These are phyloP conservation scores for Carex arenaria DNA, from an alignment of 202 grass and related monocot genomes.

Conservation along the genomic window DNA sequence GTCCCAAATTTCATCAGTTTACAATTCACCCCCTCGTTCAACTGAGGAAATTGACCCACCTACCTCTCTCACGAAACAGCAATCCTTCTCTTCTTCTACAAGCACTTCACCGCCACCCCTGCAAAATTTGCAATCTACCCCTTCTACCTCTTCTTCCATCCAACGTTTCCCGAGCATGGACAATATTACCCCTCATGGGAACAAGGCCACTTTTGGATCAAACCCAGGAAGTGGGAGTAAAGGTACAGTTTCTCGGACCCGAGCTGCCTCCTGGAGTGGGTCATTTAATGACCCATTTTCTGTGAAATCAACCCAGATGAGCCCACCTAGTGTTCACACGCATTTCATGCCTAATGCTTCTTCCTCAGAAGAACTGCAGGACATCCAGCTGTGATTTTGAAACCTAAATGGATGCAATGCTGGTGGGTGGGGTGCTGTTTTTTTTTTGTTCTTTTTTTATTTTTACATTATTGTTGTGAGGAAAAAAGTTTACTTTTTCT, in stretches of 20 bases:
- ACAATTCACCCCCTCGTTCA: slow-evolving; percentile 16
- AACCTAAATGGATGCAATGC: background rate
- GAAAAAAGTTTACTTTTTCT: slow-evolving; percentile 17
- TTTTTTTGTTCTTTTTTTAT: background rate
- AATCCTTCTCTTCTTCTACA: slow-evolving; percentile 44
- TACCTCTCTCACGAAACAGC: slow-evolving; percentile 35
- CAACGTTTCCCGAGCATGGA: slow-evolving; percentile 67
- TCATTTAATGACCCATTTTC: slow-evolving; percentile 45
- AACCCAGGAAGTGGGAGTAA: slow-evolving; percentile 30
- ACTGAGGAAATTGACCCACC: slow-evolving; percentile 34
- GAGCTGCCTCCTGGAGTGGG: slow-evolving; percentile 79
- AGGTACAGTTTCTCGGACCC: slow-evolving; percentile 39
- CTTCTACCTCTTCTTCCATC: slow-evolving; percentile 46
- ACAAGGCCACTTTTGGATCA: slow-evolving; percentile 18
- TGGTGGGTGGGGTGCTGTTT: slow-evolving; percentile 4
- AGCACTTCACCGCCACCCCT: slow-evolving; percentile 29
- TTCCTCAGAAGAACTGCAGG: slow-evolving; percentile 61
- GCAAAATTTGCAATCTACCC: slow-evolving; percentile 49
- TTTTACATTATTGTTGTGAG: slow-evolving; percentile 22
- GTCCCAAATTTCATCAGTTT: slow-evolving; percentile 23
- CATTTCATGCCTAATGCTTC: slow-evolving; percentile 37
- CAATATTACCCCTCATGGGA: slow-evolving; percentile 37
- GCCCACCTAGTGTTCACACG: slow-evolving; percentile 15
- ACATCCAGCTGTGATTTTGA: slow-evolving; percentile 52
- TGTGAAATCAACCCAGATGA: slow-evolving; percentile 18